Percentiles rank a stretch among this genome's conserved stretches.
phyloP scores from a whole-genome alignment of 2,329 filamentous ascomycete genomes.

The Epichloe coenophiala region DNA sequence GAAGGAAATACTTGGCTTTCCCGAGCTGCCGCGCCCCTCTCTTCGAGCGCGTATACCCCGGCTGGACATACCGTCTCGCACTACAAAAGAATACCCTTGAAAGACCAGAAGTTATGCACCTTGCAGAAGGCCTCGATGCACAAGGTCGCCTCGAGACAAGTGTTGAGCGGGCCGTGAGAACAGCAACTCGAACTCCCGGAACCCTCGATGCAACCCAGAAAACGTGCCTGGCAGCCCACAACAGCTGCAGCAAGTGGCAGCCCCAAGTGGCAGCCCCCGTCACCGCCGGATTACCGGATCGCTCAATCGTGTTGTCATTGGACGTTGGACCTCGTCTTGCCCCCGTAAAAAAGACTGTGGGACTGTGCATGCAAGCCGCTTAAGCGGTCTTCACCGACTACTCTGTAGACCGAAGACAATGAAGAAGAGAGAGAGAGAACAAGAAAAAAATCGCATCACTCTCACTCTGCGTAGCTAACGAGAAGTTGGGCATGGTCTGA shows the following conservation, averaged over 20 bases:
- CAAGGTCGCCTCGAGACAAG: neutral
- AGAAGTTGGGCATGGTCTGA: neutral
- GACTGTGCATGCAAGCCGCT: slow-evolving; percentile 4
- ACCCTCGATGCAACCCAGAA: neutral
- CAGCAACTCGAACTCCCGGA: neutral
- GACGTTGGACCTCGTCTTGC: slow-evolving; percentile 5
- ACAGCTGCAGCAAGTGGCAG: slow-evolving; percentile 1
- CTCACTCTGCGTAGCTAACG: neutral
- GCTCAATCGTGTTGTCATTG: slow-evolving; percentile 7
- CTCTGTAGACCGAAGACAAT: neutral
- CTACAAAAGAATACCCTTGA: neutral
- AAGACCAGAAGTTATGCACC: neutral
- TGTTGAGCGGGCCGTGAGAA: neutral
- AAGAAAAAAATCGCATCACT: neutral
- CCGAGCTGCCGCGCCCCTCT: neutral
- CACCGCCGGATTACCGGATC: slow-evolving; percentile 8
- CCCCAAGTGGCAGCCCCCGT: slow-evolving; percentile 4
- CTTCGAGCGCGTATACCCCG: neutral
- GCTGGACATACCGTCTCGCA: no score
- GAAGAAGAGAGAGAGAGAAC: neutral
- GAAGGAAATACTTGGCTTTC: neutral
- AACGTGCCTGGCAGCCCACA: slow-evolving; percentile 6
- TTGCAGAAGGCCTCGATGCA: neutral
- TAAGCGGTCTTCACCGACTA: slow-evolving; percentile 6
- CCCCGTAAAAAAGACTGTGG: neutral